Evolutionary conservation across 345 rosid genomes (phyloP).

Genomic region (Cardiospermum halicacabum): DNA sequence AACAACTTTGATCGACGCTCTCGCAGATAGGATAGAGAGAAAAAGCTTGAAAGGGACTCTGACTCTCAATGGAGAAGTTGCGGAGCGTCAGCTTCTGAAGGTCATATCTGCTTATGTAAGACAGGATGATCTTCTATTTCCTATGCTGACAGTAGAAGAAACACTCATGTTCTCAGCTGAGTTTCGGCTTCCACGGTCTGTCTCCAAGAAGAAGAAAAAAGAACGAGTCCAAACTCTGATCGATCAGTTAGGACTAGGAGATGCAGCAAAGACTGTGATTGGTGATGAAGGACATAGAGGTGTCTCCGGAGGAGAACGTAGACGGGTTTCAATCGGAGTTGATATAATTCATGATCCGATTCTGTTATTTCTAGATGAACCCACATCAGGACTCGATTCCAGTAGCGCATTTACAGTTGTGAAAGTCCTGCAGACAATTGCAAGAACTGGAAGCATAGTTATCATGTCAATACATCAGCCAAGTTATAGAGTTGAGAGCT

Average conservation of each 20-base stretch:
- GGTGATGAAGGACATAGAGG: slow-evolving; percentile 44
- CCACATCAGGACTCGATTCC: slow-evolving; percentile 38
- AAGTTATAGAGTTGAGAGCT: slow-evolving; percentile 26
- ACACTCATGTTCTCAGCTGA: slow-evolving; percentile 40
- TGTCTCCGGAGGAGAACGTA: slow-evolving; percentile 37
- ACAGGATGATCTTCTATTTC: slow-evolving; percentile 38
- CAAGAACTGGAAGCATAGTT: slow-evolving; percentile 36
- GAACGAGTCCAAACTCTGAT: slow-evolving; percentile 29
- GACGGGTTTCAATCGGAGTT: slow-evolving; percentile 34
- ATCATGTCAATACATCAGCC: slow-evolving; percentile 36
- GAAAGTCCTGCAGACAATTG: slow-evolving; percentile 30
- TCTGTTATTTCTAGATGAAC: slow-evolving; percentile 28
- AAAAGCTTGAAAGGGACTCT: slow-evolving; percentile 27
- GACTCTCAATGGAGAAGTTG: slow-evolving; percentile 25
- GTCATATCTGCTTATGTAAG: slow-evolving; percentile 37
- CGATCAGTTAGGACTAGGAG: slow-evolving; percentile 34
- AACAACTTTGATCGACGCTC: slow-evolving; percentile 35
- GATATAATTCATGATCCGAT: slow-evolving; percentile 33
- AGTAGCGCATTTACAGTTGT: slow-evolving; percentile 35
- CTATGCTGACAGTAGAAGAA: slow-evolving; percentile 37
- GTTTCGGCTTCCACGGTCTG: slow-evolving; percentile 30
- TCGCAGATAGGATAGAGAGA: slow-evolving; percentile 29
- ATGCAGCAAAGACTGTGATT: slow-evolving; percentile 31
- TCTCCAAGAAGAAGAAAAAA: slow-evolving; percentile 24
- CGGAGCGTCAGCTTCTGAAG: slow-evolving; percentile 28